phyloP scores from a whole-genome alignment of 208 protist genomes.

The Entamoeba moshkovskii region DNA sequence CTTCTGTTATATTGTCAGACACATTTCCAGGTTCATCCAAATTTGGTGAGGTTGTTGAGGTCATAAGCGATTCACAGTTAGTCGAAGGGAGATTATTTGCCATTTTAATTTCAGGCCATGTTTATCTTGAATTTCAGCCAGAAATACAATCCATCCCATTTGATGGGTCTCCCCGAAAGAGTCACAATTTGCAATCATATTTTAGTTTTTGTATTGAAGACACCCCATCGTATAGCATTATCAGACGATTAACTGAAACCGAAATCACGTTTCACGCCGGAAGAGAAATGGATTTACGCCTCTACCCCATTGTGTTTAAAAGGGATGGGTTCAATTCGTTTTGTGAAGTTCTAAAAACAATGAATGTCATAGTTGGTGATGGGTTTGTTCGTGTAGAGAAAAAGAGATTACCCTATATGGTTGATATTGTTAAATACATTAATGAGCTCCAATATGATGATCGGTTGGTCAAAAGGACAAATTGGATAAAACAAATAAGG shows the following conservation, averaged over 20 bases:
- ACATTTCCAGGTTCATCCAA: too few relatives aligned
- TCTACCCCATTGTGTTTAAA: background rate
- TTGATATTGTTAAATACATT: background rate
- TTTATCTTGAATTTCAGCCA: too few relatives aligned
- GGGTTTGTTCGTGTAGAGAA: background rate
- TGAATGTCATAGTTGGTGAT: background rate
- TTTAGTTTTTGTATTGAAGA: background rate
- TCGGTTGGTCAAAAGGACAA: background rate
- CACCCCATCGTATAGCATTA: background rate
- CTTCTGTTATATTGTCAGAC: too few relatives aligned
- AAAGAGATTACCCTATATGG: background rate
- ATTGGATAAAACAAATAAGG: background rate
- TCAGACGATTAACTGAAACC: background rate
- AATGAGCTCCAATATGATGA: background rate
- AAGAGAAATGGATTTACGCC: background rate
- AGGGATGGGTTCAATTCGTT: background rate
- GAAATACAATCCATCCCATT: too few relatives aligned
- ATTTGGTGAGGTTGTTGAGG: too few relatives aligned
- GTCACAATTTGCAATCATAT: background rate
- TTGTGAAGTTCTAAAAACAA: background rate
- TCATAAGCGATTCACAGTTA: too few relatives aligned
- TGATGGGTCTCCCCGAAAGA: background rate
- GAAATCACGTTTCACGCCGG: background rate
- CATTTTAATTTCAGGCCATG: too few relatives aligned
- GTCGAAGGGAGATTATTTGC: too few relatives aligned